Conservation (phyloP, 257 asterid genomes). For the Jacaranda copaia region DNA sequence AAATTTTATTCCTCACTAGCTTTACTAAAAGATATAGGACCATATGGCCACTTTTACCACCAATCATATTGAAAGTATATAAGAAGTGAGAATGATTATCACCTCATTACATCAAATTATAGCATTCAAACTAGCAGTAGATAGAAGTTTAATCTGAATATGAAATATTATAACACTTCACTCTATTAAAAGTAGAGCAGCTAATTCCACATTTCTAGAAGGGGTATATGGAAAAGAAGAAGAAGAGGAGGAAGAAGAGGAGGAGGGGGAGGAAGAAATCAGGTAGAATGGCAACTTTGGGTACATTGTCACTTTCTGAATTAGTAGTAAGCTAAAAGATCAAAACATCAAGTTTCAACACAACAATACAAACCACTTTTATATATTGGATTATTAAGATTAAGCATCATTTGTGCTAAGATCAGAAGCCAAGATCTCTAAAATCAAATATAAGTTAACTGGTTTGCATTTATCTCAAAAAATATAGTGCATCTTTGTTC, state of each 20-base stretch:
- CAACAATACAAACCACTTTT: conserved; percentile 16
- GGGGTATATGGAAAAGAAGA: neutral
- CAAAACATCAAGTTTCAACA: conserved; percentile 18
- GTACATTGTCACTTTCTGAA: conserved; percentile 33
- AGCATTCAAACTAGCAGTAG: too few species aligned
- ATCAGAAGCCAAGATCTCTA: conserved; percentile 33
- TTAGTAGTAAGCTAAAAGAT: conserved; percentile 29
- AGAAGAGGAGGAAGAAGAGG: neutral
- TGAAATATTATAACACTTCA: neutral
- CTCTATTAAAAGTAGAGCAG: neutral
- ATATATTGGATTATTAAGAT: conserved; percentile 14
- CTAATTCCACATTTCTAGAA: conserved; percentile 16
- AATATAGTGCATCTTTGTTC: neutral
- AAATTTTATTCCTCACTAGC: neutral
- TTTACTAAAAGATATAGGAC: too few species aligned
- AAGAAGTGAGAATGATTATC: too few species aligned
- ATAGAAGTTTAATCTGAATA: too few species aligned
- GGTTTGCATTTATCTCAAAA: conserved; percentile 4
- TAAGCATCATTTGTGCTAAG: conserved; percentile 20
- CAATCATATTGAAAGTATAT: neutral
- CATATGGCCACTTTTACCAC: too few species aligned
- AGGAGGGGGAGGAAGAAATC: neutral
- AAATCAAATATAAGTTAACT: conserved; percentile 2
- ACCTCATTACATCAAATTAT: too few species aligned
- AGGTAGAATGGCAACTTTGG: conserved; percentile 31